phyloP scores from a whole-genome alignment of 805 yeast genomes.

The Zygotorulaspora florentina region DNA sequence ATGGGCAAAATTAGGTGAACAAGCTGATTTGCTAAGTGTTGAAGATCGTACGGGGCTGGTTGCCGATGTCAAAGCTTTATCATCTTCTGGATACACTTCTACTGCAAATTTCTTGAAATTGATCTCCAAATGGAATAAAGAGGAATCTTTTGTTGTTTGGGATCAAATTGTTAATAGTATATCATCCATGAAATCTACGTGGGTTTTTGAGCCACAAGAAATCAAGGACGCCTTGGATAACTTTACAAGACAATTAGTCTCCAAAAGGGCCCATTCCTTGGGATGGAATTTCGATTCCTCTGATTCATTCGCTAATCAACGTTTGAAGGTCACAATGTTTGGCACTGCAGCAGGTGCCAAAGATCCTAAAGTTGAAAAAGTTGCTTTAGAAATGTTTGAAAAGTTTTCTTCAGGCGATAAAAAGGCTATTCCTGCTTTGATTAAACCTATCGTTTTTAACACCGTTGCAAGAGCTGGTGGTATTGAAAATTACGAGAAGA shows the following conservation, averaged over 20 bases:
- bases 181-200: slow-evolving; percentile 46
- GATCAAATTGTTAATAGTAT: slow-evolving; percentile 51
- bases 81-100: slow-evolving; percentile 65
- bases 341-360: slow-evolving; percentile 54
- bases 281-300: slow-evolving; percentile 61
- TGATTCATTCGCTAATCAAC: slow-evolving; percentile 58
- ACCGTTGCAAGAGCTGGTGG: slow-evolving; percentile 67
- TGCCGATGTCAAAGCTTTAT: slow-evolving; percentile 71
- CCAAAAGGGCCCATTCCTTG: slow-evolving; percentile 47
- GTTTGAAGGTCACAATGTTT: slow-evolving; percentile 62
- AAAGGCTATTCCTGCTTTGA: slow-evolving; percentile 67
- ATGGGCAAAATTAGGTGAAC: slow-evolving; percentile 62
- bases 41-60: slow-evolving; percentile 77
- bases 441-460: slow-evolving; percentile 60
- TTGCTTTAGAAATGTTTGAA: slow-evolving; percentile 48
- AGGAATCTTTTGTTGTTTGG: slow-evolving; percentile 65
- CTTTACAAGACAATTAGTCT: slow-evolving; percentile 53
- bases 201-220: slow-evolving; percentile 49
- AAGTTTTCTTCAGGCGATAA: slow-evolving; percentile 58
- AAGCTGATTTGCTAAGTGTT: slow-evolving; percentile 55
- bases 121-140: slow-evolving; percentile 56
- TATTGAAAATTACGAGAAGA: slow-evolving; percentile 54
- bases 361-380: slow-evolving; percentile 44
- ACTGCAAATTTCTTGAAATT: slow-evolving; percentile 58
- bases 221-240: slow-evolving; percentile 46